Percentiles rank a stretch among this genome's conserved stretches.
phyloP scores from a whole-genome alignment of 2,329 filamentous ascomycete genomes.

The Berkeleyomyces rouxiae region DNA sequence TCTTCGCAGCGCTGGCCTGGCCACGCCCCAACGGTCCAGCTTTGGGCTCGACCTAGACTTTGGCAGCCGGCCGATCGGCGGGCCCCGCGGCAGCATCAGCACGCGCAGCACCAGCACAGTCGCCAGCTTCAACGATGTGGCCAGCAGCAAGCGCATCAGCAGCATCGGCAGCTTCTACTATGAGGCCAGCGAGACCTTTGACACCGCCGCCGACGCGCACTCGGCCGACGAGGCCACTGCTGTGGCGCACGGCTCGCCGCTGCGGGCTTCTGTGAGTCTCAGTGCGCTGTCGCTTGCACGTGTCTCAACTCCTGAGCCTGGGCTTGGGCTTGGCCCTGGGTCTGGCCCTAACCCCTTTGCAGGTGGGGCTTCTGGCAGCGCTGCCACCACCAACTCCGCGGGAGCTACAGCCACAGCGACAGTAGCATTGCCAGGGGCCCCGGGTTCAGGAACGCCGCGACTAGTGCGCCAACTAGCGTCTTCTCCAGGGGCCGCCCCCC shows the following conservation, averaged over 20 bases:
- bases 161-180: constrained; percentile 2
- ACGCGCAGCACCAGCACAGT: not conserved
- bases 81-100: not conserved
- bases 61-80: not conserved
- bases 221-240: not conserved
- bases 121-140: not conserved
- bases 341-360: not conserved
- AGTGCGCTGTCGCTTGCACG: not conserved
- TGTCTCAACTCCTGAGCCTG: not conserved
- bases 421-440: not conserved
- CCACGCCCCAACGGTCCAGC: constrained; percentile 1
- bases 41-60: constrained; percentile 5
- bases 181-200: not conserved
- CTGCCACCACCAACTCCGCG: not conserved
- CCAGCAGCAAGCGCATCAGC: not conserved
- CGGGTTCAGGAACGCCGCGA: not conserved
- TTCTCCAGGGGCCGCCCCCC: not conserved
- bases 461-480: not conserved
- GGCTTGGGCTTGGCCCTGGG: not conserved
- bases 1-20: constrained; percentile 1
- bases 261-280: not conserved
- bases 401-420: not conserved
- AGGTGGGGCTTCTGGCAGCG: not conserved
- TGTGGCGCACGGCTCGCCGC: not conserved
- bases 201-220: not conserved